phyloP scores from a whole-genome alignment of 2,329 filamentous ascomycete species.

The Phialocephala subalpina region DNA sequence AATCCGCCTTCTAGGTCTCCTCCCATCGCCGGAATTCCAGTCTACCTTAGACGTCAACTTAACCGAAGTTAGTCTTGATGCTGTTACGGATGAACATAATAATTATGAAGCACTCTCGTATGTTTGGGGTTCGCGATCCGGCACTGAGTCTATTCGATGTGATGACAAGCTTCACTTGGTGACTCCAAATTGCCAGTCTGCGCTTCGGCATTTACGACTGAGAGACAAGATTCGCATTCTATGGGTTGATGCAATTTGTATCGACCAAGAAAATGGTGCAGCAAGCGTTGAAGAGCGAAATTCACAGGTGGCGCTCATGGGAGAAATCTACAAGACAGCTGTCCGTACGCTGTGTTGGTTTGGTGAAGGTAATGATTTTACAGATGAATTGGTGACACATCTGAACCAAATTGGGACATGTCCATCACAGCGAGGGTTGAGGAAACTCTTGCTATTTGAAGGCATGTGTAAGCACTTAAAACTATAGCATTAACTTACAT shows the following conservation, averaged over 20 bases:
- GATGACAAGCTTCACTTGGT: not conserved
- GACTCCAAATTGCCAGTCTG: too few species aligned
- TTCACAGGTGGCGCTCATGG: conserved; percentile 10
- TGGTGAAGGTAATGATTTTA: conserved; percentile 8
- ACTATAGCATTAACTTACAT: too few species aligned
- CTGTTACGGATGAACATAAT: not conserved
- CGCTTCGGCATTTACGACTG: too few species aligned
- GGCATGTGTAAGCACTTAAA: too few species aligned
- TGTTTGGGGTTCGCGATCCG: not conserved
- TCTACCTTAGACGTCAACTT: too few species aligned
- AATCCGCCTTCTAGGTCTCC: conserved; percentile 1
- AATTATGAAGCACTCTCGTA: conserved; percentile 11
- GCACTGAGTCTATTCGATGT: not conserved
- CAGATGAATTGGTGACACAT: not conserved
- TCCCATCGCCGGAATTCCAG: not conserved
- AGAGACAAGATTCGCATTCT: too few species aligned
- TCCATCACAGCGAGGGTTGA: too few species aligned
- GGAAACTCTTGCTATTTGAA: too few species aligned
- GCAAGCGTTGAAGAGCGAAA: conserved; percentile 3
- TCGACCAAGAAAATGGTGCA: not conserved
- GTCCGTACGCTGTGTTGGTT: conserved; percentile 4
- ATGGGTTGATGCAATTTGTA: too few species aligned
- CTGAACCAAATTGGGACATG: too few species aligned
- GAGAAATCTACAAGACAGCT: conserved; percentile 7
- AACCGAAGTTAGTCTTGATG: not conserved